Conservation (phyloP, 306 rosid genomes). For the Lithocarpus polystachyus region DNA sequence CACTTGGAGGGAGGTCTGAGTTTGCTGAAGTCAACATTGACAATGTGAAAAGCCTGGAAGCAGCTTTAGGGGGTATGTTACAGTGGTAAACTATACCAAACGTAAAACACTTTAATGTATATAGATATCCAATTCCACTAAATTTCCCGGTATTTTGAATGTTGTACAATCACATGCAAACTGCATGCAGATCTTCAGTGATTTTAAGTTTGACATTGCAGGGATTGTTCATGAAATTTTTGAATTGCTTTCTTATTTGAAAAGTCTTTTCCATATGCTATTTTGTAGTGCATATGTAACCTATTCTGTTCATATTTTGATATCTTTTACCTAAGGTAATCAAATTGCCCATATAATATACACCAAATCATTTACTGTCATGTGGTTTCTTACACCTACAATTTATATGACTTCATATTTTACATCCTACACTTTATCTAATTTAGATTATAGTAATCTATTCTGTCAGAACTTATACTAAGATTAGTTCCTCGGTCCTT, state of each 20-base stretch:
- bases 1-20: slow-evolving; percentile 57
- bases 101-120: background rate
- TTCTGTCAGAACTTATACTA: background rate
- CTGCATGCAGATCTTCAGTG: background rate
- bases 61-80: slow-evolving; percentile 52
- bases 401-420: background rate
- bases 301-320: background rate
- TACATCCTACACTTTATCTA: background rate
- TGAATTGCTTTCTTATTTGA: background rate
- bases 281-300: background rate
- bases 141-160: background rate
- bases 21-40: slow-evolving; percentile 60
- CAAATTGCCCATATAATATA: background rate
- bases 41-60: slow-evolving; percentile 49
- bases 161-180: background rate
- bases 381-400: background rate
- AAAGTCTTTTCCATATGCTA: background rate
- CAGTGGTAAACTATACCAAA: background rate
- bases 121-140: background rate
- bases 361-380: background rate
- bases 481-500: background rate
- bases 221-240: background rate
- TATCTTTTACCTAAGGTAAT: background rate
- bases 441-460: background rate
- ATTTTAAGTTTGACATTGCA: background rate